Base-by-base conservation (phyloP, 1,139 yeast species). In the Cylindricascospora bacillispora region DNA sequence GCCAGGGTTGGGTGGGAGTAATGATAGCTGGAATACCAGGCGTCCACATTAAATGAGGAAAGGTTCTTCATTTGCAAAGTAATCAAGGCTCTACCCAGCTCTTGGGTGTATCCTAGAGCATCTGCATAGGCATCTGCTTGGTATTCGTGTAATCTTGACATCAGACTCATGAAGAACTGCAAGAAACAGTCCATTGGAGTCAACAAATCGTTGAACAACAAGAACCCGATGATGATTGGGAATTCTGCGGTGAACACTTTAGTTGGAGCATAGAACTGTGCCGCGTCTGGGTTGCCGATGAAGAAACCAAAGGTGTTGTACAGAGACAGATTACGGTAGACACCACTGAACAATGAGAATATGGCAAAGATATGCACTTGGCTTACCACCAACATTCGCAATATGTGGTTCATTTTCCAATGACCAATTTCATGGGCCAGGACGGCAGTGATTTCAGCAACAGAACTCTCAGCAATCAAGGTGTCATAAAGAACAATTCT, bases 371-470 rank as follows among this genome's bases (percentile, higher is more conserved):
- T 57, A 46, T 80, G 81, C 10, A 62, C 55, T 56, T 83, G 89
- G 29, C 72, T 62, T 41, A 76, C 65, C 3, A 67, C 45, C 47
- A 89, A 57, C 66, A 75, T 68, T 52, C 75, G 75, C 12, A 85
- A 63, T 37, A 86, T 76, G 56, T 89, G 98, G 36, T 78, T 75
- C 53, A 79, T 66, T 44, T 79, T 78, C 98, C 98, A 89, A 56
- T 89, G 98, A 28, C 98, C 98, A 43, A 89, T 79, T 61, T 89
- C 98, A 52, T 89, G 98, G 14, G 94, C 97, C 46, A 89, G 65
- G 1, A 89, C 94, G 25, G 98, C 95, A 32, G 86, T 83, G 19
- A 86, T 81, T 57, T 89, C 94, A 28, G 69, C 70, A 20, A 73
- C 69, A 20, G 85, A 61, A 19, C 86, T 75, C 35, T 81, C 79